phyloP scores from a whole-genome alignment of 257 asterid species.

The Ocimum tenuiflorum region DNA sequence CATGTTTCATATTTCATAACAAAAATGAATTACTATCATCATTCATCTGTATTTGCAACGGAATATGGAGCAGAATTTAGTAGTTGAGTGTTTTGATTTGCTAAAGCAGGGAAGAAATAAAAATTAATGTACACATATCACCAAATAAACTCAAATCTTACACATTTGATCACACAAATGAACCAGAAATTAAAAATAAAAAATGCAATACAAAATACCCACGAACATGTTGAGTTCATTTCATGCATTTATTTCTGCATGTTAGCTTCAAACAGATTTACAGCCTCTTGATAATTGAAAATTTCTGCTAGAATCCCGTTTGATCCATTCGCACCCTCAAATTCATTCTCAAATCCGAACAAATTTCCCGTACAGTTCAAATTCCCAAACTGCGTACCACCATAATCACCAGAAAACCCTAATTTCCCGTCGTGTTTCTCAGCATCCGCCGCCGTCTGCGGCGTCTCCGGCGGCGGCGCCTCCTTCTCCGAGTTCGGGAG shows the following conservation, averaged over 20 bases:
- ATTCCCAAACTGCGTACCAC: background rate
- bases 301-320: conserved; percentile 25
- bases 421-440: background rate
- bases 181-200: background rate
- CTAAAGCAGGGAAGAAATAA: no score
- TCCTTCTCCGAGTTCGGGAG: conserved; percentile 22
- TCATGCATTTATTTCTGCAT: conserved; percentile 24
- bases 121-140: background rate
- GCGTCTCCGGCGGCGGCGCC: background rate
- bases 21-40: no score
- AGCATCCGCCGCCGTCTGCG: background rate
- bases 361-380: background rate
- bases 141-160: background rate
- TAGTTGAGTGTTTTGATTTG: no score
- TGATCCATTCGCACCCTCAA: background rate
- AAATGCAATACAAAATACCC: background rate
- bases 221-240: background rate
- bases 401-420: conserved; percentile 5
- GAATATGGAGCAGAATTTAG: no score
- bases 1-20: no score
- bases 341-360: conserved; percentile 12
- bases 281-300: conserved; percentile 29
- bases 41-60: no score
- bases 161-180: background rate
- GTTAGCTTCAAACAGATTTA: conserved; percentile 16